These are phyloP conservation scores for Rugonectria rugulosa DNA, from an alignment of 2,329 filamentous ascomycete genomes.

Conservation along the genomic window DNA sequence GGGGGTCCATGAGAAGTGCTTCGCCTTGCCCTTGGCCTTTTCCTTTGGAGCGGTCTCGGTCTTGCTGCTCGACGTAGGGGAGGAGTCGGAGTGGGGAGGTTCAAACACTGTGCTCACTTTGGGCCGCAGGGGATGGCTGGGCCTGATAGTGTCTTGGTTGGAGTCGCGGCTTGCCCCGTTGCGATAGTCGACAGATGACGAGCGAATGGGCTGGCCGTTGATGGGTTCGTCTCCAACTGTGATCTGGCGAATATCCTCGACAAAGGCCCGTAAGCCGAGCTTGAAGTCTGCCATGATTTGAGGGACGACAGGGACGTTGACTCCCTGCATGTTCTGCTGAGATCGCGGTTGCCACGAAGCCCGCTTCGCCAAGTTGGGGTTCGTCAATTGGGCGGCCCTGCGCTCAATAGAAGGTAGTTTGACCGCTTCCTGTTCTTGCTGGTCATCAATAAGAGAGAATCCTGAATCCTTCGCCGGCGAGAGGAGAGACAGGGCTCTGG, in stretches of 20 bases:
- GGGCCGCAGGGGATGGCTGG: slow-evolving; percentile 49
- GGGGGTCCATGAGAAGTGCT: slow-evolving; percentile 68
- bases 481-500: slow-evolving; percentile 77
- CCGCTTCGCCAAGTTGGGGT: slow-evolving; percentile 58
- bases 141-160: slow-evolving; percentile 58
- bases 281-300: slow-evolving; percentile 90
- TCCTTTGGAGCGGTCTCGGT: slow-evolving; percentile 37
- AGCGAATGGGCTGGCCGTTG: slow-evolving; percentile 53
- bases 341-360: slow-evolving; percentile 66
- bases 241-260: slow-evolving; percentile 93
- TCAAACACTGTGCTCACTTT: slow-evolving; percentile 55
- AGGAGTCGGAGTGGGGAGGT: slow-evolving; percentile 41
- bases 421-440: slow-evolving; percentile 36
- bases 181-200: slow-evolving; percentile 29
- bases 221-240: slow-evolving; percentile 94
- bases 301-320: slow-evolving; percentile 61
- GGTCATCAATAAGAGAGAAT: slow-evolving; percentile 53
- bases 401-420: slow-evolving; percentile 41
- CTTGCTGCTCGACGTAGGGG: slow-evolving; percentile 44
- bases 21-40: slow-evolving; percentile 53
- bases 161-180: slow-evolving; percentile 30
- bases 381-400: slow-evolving; percentile 45
- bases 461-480: slow-evolving; percentile 67
- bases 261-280: slow-evolving; percentile 90
- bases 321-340: slow-evolving; percentile 51